phyloP scores from a whole-genome alignment of 2,329 filamentous ascomycete genomes.

The Thelonectria discophora region DNA sequence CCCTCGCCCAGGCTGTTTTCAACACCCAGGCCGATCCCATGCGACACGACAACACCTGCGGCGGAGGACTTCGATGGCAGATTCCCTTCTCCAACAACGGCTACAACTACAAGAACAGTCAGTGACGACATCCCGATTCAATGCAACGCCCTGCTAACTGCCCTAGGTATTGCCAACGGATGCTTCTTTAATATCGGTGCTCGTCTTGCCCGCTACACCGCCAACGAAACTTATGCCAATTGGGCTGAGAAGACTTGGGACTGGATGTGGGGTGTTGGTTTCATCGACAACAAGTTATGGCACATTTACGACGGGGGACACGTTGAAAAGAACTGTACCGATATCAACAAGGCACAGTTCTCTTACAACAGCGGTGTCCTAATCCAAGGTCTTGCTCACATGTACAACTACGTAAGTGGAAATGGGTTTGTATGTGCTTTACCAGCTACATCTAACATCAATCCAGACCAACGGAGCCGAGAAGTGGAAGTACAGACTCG shows the following conservation, averaged over 20 bases:
- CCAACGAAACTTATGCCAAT: slow-evolving; percentile 70
- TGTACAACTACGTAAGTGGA: slow-evolving; percentile 69
- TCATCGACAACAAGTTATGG: slow-evolving; percentile 68
- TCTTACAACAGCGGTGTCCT: slow-evolving; percentile 73
- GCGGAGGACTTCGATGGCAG: slow-evolving; percentile 78
- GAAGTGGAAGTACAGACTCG: slow-evolving; percentile 62
- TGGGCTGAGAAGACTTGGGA: slow-evolving; percentile 70
- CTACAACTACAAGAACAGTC: slow-evolving; percentile 77
- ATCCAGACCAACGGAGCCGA: slow-evolving; percentile 56
- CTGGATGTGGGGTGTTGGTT: slow-evolving; percentile 63
- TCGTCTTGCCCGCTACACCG: slow-evolving; percentile 76
- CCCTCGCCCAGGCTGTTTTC: slow-evolving; percentile 71
- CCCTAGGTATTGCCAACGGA: slow-evolving; percentile 64
- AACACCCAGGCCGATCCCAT: slow-evolving; percentile 63
- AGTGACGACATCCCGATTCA: slow-evolving; percentile 10
- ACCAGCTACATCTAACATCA: slow-evolving; percentile 26
- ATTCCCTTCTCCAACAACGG: slow-evolving; percentile 78
- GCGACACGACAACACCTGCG: slow-evolving; percentile 65
- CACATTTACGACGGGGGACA: slow-evolving; percentile 72
- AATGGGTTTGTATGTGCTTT: background rate
- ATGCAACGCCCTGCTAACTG: background rate
- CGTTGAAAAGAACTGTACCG: slow-evolving; percentile 65
- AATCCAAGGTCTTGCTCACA: slow-evolving; percentile 69
- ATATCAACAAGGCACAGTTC: slow-evolving; percentile 70
- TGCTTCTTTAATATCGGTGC: slow-evolving; percentile 72